Base-by-base conservation (phyloP, 331 rosid species). In the Prunus yedoensis region DNA sequence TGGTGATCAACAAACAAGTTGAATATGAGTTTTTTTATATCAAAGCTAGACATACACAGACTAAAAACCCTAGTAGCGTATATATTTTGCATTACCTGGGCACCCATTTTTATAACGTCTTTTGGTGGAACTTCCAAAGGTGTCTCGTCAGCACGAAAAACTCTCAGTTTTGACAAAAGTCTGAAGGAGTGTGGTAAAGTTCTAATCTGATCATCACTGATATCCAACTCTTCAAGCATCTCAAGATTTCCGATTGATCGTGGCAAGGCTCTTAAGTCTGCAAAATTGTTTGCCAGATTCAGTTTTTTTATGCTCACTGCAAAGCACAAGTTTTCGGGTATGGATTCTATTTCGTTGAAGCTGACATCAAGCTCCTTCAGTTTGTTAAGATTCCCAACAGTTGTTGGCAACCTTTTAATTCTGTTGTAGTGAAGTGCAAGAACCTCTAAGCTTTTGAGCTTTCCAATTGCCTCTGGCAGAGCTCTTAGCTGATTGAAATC, bases 211-310 rank as follows among this genome's bases (percentile, higher is more conserved):
- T 92, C 79, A 66, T 85, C 90, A 80, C 99, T 92, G 71, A 94
- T 94, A 74, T 94, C 96, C 83, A 94, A 84, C 83, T 95, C 99
- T 89, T 95, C 97, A 43, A 95, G 97, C 87, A 81, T 81, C 80
- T 90, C 94, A 64, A 95, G 97, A 50, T 92, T 88, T 47, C 99
- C 99, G 10, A 95, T 87, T 20, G 97, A 85, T 58, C 78, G 81
- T 14, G 99, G 97, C 88, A 95, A 88, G 74, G 90, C 84, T 83
- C 88, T 88, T 58, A 95, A 71, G 73, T 95, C 97, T 0, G 97
- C 91, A 18, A 95, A 95, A 87, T 95, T 95, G 69, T 95, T 92
- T 25, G 92, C 93, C 63, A 84, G 81, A 27, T 88, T 95, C 74
- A 95, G 59, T 70, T 90, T 95, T 78, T 71, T 84, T 74, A 92